Conservation (phyloP, 352 stramenopile species). For the Phytophthora hybrid region DNA sequence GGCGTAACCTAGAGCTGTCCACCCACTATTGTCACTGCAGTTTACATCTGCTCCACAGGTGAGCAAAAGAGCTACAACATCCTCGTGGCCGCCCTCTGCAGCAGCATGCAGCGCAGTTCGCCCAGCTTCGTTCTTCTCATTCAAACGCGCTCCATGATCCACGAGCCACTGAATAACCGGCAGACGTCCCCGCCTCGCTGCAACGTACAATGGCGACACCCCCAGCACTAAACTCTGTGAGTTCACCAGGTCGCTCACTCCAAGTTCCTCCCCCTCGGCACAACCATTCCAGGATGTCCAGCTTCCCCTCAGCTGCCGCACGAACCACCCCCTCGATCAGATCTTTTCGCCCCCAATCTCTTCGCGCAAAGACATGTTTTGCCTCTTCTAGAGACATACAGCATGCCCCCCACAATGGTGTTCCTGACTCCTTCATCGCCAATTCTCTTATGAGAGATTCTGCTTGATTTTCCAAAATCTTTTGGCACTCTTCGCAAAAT, state of each 20-base stretch:
- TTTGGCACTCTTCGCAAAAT: too few species aligned
- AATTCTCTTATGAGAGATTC: neutral
- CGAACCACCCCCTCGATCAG: neutral
- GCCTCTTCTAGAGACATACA: neutral
- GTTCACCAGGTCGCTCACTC: neutral
- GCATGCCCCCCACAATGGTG: neutral
- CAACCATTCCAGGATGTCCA: conserved; percentile 2
- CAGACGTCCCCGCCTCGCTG: neutral
- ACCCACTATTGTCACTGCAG: conserved; percentile 12
- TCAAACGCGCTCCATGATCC: neutral
- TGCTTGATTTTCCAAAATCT: too few species aligned
- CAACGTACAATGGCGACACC: neutral
- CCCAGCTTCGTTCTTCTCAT: neutral
- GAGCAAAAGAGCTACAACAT: conserved; percentile 13
- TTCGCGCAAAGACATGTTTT: neutral
- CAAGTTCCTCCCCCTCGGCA: neutral
- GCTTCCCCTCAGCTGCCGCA: neutral
- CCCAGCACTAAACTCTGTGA: neutral
- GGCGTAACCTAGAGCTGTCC: conserved; percentile 22
- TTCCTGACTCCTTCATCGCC: neutral
- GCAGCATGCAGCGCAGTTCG: conserved; percentile 11
- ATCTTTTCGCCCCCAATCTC: neutral
- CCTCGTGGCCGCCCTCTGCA: conserved; percentile 1
- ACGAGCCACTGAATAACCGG: neutral
- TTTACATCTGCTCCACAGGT: neutral